Evolutionary conservation across 495 filamentous ascomycete genomes (phyloP), one percentile per base, ranked within the genome.

Genomic region (Aspergillus nanangensis): DNA sequence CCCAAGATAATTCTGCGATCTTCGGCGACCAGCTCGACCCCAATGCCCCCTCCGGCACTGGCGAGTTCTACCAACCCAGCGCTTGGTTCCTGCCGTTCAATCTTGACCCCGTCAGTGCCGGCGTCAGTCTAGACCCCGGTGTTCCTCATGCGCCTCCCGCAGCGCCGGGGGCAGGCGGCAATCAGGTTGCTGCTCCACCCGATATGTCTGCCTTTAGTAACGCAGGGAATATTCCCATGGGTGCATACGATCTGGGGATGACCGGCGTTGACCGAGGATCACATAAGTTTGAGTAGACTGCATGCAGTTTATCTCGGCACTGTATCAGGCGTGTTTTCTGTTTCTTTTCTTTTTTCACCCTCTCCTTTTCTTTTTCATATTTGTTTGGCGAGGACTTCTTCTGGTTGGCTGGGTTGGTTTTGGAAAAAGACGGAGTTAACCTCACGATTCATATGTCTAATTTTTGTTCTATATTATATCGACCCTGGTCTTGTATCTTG

Each of bases 61-160:
- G 64, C 35, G 70, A 73, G 37, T 71, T 59, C 53, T 68, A 70
- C 51, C 71, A 76, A 33, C 68, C 84, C 1, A 89, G 83, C 43
- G 89, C 90, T 18, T 96, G 91, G 91, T 95, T 95, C 65, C 82
- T 95, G 70, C 91, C 91, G 2, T 96, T 95, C 69, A 96, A 96
- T 56, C 80, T 92, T 67, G 86, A 90, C 50, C 88, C 87, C 4
- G 44, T 70, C 24, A 58, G 61, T 29, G 50, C 49, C 13, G 54
- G 49, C 14, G 52, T 49, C 55, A 48, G 34, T 33, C 40, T 63
- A 10, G 46, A 57, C 36, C 34, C 52, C 25, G 25, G 5, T 29
- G 25, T 29, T 11, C 25, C 25, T 7, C 25, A 5, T 29, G 34
- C 13, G 29, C 14, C 35, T 54, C 18, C 52, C 38, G 24, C 52